Base-by-base conservation (phyloP, 78 protist species). In the Polysphondylium violaceum region DNA sequence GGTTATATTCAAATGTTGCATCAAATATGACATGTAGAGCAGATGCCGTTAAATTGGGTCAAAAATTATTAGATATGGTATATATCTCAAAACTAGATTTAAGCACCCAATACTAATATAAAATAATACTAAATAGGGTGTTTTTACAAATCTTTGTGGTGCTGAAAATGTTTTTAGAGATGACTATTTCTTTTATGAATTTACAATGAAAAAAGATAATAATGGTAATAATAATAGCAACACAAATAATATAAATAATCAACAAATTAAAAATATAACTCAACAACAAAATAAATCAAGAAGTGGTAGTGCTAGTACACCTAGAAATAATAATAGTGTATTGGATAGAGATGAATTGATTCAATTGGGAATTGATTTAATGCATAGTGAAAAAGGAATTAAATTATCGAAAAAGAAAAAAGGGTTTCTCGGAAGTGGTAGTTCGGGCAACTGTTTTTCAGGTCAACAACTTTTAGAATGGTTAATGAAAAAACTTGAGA, bases 401-500 rank as follows among this genome's bases (percentile, higher is more conserved):
- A 83, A 69, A 69, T 59, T 69, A 69, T 79, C 67, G 44, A 67
- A 71, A 59, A 65, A 83, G 56, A 59, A 83, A 69, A 59, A 83
- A 58, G 79, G 51, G 31, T 23, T 50, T 35, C n/a, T 40, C 38
- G 77, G 71, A 25, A 59, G 61, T 27, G 43, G 47, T 50, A 33
- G 21, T 21, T 25, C 91, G 5, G 21, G 69, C n/a, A 51, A 25
- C 25, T 81, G 89, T 81, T 83, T 83, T 69, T 44, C 75, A 19
- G 91, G 91, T 11, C n/a, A 51, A 69, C 91, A 83, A 44, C 33
- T 83, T 27, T 33, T 83, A 19, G 91, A 83, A 41, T 83, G 91
- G 91, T 35, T 83, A 35, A 53, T 69, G 44, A 69, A 41, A 47
- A 67, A 71, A 58, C 44, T 83, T 7, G 77, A 69, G 2, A 73